Percentiles rank a stretch among this genome's conserved stretches.
Conservation (phyloP, 2,329 filamentous ascomycete genomes). For the Aspergillus aculeatus region DNA sequence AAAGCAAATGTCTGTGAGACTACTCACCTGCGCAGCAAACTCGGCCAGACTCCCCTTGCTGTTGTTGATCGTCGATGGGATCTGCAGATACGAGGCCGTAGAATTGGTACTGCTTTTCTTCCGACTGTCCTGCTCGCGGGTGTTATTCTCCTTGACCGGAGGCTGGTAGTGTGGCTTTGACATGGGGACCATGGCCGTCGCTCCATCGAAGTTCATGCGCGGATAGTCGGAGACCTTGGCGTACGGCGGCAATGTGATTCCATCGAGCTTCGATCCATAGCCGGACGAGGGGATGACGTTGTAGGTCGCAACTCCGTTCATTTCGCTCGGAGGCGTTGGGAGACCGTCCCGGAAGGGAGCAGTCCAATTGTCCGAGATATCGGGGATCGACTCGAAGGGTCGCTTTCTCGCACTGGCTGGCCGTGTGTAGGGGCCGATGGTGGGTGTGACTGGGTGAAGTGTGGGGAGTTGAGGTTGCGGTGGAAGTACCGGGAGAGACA, state of each 20-base stretch:
- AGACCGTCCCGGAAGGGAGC: slow-evolving; percentile 42
- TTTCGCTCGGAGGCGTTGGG: slow-evolving; percentile 43
- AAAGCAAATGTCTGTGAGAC: not conserved
- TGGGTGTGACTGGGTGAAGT: slow-evolving; percentile 28
- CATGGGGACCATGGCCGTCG: slow-evolving; percentile 23
- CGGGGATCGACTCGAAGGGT: slow-evolving; percentile 14
- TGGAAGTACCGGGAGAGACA: slow-evolving; percentile 34
- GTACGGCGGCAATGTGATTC: slow-evolving; percentile 27
- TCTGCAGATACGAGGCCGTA: slow-evolving; percentile 59
- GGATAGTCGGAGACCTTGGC: slow-evolving; percentile 18
- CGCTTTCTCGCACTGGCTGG: slow-evolving; percentile 15
- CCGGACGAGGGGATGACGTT: slow-evolving; percentile 31
- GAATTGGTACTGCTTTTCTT: slow-evolving; percentile 34
- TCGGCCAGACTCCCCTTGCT: slow-evolving; percentile 75
- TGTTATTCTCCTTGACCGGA: slow-evolving; percentile 23
- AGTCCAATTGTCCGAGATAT: slow-evolving; percentile 29
- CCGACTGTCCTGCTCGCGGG: slow-evolving; percentile 21
- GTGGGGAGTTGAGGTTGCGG: slow-evolving; percentile 28
- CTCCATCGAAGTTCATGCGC: slow-evolving; percentile 23
- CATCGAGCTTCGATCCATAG: slow-evolving; percentile 33
- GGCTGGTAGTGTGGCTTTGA: slow-evolving; percentile 26
- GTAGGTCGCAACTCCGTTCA: slow-evolving; percentile 42
- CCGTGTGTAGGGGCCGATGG: slow-evolving; percentile 22
- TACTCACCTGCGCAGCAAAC: slow-evolving; percentile 73
- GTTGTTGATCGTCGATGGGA: slow-evolving; percentile 73